Evolutionary conservation across 768 basidiomycete species (phyloP).

Genomic region (Kwoniella heveanensis): DNA sequence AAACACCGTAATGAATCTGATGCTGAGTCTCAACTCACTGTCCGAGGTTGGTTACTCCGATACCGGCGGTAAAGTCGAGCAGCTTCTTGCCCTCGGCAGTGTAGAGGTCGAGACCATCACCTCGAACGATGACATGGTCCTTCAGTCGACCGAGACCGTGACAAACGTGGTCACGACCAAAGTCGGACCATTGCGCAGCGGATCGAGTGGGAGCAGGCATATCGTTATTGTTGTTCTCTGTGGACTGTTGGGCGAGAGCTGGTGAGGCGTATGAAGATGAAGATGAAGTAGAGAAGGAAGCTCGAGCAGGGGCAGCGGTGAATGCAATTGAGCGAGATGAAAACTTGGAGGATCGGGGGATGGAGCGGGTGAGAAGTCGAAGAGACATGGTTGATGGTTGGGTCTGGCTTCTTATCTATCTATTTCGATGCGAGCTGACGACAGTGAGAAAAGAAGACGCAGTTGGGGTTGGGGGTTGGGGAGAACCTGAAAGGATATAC

Average conservation of each 20-base stretch:
- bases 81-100: conserved; percentile 72
- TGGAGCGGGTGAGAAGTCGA: conserved; percentile 4
- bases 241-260: conserved; percentile 20
- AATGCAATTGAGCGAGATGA: neutral
- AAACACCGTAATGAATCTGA: too few relatives aligned
- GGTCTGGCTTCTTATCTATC: neutral
- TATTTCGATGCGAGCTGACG: too few relatives aligned
- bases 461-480: neutral
- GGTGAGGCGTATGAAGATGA: conserved; percentile 3
- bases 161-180: conserved; percentile 55
- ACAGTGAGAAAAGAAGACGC: conserved; percentile 2
- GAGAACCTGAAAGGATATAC: conserved; percentile 1
- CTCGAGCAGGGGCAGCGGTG: conserved; percentile 11
- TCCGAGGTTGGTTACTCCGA: conserved; percentile 78
- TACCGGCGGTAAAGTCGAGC: conserved; percentile 85
- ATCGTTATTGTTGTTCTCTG: conserved; percentile 6
- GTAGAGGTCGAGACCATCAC: conserved; percentile 68
- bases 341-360: neutral
- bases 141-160: conserved; percentile 53
- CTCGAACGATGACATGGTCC: conserved; percentile 54
- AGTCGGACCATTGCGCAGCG: conserved; percentile 48
- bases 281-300: conserved; percentile 11
- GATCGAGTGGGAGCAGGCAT: conserved; percentile 48
- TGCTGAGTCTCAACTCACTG: conserved; percentile 57
- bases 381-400: neutral